Conservation (phyloP, 2,329 filamentous ascomycete genomes). For the Clonostachys sp. region DNA sequence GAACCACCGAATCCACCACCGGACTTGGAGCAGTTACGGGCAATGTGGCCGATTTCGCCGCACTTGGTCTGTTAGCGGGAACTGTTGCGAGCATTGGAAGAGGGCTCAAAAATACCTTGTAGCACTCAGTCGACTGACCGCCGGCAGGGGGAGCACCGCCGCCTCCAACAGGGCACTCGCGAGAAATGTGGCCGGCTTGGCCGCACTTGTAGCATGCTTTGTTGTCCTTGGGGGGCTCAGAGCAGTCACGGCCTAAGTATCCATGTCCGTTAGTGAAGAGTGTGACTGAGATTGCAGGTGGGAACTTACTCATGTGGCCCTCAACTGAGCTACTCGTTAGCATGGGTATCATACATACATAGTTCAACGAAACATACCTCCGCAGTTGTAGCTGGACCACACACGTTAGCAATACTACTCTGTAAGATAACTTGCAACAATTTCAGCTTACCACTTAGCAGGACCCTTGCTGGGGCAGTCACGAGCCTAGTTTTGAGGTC, state of each 20-base stretch:
- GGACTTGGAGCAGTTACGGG: slow-evolving; percentile 77
- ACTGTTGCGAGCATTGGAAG: slow-evolving; percentile 4
- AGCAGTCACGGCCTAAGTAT: slow-evolving; percentile 80
- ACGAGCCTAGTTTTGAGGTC: slow-evolving; percentile 53
- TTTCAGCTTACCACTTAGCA: slow-evolving; percentile 66
- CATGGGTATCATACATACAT: not conserved
- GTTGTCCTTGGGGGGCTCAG: slow-evolving; percentile 81
- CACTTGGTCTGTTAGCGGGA: slow-evolving; percentile 47
- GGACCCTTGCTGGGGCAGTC: slow-evolving; percentile 83
- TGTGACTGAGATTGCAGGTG: not conserved
- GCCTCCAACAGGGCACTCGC: slow-evolving; percentile 66
- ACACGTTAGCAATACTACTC: slow-evolving; percentile 11
- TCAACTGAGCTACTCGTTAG: slow-evolving; percentile 31
- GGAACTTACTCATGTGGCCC: slow-evolving; percentile 72
- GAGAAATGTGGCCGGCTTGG: slow-evolving; percentile 83
- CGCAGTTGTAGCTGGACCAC: slow-evolving; percentile 70
- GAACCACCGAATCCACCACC: slow-evolving; percentile 42
- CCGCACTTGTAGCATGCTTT: slow-evolving; percentile 77
- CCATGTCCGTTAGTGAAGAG: slow-evolving; percentile 8
- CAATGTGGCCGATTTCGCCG: slow-evolving; percentile 93
- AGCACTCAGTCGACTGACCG: slow-evolving; percentile 68
- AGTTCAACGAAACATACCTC: slow-evolving; percentile 49
- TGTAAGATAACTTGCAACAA: not conserved
- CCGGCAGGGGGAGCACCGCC: slow-evolving; percentile 40
- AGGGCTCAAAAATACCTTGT: slow-evolving; percentile 55